phyloP scores from a whole-genome alignment of 192 early-diverging fungal genomes.

The Umbelopsis sp. region DNA sequence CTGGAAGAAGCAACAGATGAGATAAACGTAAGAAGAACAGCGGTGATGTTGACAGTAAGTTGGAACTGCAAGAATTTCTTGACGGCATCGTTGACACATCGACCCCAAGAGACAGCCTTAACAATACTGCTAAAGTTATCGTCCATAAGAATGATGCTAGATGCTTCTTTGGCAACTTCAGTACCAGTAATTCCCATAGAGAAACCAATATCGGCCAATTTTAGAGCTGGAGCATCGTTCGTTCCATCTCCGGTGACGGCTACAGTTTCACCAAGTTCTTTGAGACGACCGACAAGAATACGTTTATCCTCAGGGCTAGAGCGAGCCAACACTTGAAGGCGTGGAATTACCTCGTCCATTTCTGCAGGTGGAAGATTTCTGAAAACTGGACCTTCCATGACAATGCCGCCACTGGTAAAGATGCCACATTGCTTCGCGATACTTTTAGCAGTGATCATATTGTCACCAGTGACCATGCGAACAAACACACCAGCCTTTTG shows the following conservation, averaged over 20 bases:
- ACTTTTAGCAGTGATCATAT: conserved; percentile 86
- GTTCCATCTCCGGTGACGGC: conserved; percentile 99
- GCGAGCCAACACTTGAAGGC: conserved; percentile 93
- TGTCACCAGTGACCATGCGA: conserved; percentile 99
- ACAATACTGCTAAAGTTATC: conserved; percentile 98
- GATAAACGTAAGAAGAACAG: conserved; percentile 79
- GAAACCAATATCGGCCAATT: conserved; percentile 96
- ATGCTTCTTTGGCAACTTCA: conserved; percentile 99
- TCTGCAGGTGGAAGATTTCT: conserved; percentile 77
- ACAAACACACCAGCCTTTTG: conserved; percentile 92
- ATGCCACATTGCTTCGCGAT: conserved; percentile 97
- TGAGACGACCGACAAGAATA: conserved; percentile 88
- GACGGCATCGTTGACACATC: conserved; percentile 93
- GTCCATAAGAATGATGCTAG: conserved; percentile 96
- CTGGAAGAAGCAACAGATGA: conserved; percentile 63
- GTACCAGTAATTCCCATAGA: conserved; percentile 99
- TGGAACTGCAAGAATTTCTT: conserved; percentile 99
- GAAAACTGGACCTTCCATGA: conserved; percentile 96
- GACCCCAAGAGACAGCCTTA: conserved; percentile 97
- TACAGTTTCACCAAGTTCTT: conserved; percentile 90
- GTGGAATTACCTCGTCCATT: conserved; percentile 91
- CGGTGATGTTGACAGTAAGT: conserved; percentile 95
- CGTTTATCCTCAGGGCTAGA: conserved; percentile 95
- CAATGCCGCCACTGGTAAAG: conserved; percentile 81
- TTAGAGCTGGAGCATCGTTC: conserved; percentile 97